These are phyloP conservation scores for Boletus barrowsii DNA, from an alignment of 768 basidiomycete species.

Conservation along the genomic window DNA sequence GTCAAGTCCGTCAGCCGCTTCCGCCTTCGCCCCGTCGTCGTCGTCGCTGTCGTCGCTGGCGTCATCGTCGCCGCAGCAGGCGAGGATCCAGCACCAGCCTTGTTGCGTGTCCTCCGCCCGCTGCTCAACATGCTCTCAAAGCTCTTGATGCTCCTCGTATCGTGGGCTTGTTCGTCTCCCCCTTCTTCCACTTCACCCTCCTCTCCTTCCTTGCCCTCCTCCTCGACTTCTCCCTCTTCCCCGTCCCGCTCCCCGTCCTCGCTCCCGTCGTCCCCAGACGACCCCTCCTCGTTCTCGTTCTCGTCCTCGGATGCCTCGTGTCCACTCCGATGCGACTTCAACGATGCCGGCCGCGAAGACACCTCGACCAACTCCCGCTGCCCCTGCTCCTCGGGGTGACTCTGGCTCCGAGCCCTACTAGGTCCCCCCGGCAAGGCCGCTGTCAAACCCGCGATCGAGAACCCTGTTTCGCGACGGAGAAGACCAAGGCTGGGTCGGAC, in stretches of 20 bases:
- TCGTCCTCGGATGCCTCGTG: slow-evolving; percentile 21
- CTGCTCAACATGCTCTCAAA: slow-evolving; percentile 81
- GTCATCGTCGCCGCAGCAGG: neutral
- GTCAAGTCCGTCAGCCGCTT: slow-evolving; percentile 49
- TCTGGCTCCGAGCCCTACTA: slow-evolving; percentile 7
- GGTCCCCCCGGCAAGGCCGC: slow-evolving; percentile 52
- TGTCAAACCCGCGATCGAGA: slow-evolving; percentile 77
- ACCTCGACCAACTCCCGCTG: slow-evolving; percentile 57
- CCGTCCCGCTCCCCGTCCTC: slow-evolving; percentile 4
- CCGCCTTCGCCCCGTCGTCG: slow-evolving; percentile 42
- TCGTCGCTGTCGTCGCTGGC: neutral
- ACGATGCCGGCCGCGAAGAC: slow-evolving; percentile 45
- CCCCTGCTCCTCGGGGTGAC: slow-evolving; percentile 33
- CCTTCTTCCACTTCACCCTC: slow-evolving; percentile 23
- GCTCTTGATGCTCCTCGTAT: slow-evolving; percentile 76
- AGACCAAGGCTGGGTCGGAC: slow-evolving; percentile 59
- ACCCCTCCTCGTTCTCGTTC: neutral
- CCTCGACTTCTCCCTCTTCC: slow-evolving; percentile 30
- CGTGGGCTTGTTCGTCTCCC: slow-evolving; percentile 34
- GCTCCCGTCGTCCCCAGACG: slow-evolving; percentile 1
- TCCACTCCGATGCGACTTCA: slow-evolving; percentile 29
- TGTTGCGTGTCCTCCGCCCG: slow-evolving; percentile 19
- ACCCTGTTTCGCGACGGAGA: slow-evolving; percentile 70
- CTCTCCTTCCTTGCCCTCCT: slow-evolving; percentile 22
- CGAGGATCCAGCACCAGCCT: too few species aligned